phyloP scores from a whole-genome alignment of 108 stramenopile genomes.

The Discostella stelligeroides region DNA sequence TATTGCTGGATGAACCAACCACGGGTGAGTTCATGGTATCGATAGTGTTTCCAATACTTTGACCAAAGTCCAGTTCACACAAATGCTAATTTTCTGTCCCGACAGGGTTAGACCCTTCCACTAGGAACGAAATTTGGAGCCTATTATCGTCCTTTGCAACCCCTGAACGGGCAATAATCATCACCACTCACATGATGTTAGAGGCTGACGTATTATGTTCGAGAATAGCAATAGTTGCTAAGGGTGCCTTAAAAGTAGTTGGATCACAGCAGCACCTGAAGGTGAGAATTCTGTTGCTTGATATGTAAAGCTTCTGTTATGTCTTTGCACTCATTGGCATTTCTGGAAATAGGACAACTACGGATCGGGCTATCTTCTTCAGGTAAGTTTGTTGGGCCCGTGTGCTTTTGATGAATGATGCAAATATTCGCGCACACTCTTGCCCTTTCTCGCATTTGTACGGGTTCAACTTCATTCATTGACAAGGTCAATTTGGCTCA shows the following conservation, averaged over 20 bases:
- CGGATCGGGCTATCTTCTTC: slow-evolving; percentile 57
- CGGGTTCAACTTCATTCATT: not conserved
- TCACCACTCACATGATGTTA: slow-evolving; percentile 96
- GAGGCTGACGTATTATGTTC: slow-evolving; percentile 92
- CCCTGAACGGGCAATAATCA: slow-evolving; percentile 60
- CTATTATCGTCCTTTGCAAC: slow-evolving; percentile 55
- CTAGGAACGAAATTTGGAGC: slow-evolving; percentile 62
- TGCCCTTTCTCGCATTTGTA: not conserved
- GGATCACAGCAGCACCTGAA: slow-evolving; percentile 87
- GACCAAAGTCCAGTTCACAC: not conserved
- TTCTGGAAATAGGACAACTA: slow-evolving; percentile 29
- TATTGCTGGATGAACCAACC: slow-evolving; percentile 89
- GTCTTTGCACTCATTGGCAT: slow-evolving; percentile 46
- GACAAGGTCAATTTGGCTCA: slow-evolving; percentile 45
- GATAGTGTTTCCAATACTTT: not conserved
- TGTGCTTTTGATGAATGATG: not conserved
- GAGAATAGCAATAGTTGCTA: slow-evolving; percentile 87
- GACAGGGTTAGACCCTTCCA: slow-evolving; percentile 73
- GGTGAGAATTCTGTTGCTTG: too few relatives aligned
- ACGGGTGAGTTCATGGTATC: slow-evolving; percentile 44
- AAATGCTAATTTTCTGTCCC: slow-evolving; percentile 18
- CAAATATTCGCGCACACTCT: too few relatives aligned
- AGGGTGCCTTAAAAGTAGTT: slow-evolving; percentile 76
- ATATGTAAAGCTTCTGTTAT: too few relatives aligned
- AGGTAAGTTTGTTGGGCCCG: slow-evolving; percentile 16